Evolutionary conservation across 768 basidiomycete species (phyloP).

Genomic region (Rhizopogon vesiculosus): DNA sequence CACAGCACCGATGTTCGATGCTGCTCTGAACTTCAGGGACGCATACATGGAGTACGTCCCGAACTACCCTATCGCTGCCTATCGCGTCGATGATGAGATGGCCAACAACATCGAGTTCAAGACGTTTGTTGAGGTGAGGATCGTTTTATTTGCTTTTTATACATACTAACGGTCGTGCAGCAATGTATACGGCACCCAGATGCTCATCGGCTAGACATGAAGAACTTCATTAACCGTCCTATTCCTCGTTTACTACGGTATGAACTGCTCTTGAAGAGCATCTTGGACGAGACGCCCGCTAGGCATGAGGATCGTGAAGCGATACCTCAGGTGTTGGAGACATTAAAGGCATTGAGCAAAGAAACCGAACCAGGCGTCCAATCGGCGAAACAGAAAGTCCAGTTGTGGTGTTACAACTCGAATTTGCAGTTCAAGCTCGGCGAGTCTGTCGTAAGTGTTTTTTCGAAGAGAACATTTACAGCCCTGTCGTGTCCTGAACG

Average conservation of each 20-base stretch:
- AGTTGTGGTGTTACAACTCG: conserved; percentile 82
- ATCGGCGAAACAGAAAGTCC: conserved; percentile 84
- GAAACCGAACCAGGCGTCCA: conserved; percentile 84
- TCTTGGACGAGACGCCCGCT: conserved; percentile 69
- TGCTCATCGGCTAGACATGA: conserved; percentile 84
- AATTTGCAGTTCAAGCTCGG: conserved; percentile 77
- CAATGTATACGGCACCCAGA: conserved; percentile 61
- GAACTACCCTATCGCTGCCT: conserved; percentile 90
- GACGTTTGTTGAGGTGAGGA: conserved; percentile 70
- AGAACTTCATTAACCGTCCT: conserved; percentile 88
- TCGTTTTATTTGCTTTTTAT: not conserved
- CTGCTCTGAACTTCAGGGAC: conserved; percentile 88
- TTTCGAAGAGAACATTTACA: too few species aligned
- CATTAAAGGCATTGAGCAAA: conserved; percentile 83
- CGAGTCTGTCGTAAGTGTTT: conserved; percentile 51
- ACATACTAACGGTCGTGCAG: conserved; percentile 18
- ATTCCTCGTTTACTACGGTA: conserved; percentile 89
- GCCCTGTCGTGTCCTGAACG: not conserved
- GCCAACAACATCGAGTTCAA: conserved; percentile 78
- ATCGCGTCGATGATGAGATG: conserved; percentile 85
- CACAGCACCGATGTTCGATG: conserved; percentile 82
- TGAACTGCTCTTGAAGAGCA: conserved; percentile 75
- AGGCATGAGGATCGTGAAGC: conserved; percentile 78
- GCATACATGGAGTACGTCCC: conserved; percentile 91
- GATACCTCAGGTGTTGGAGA: conserved; percentile 82